These are phyloP conservation scores for Chrysochromulina parva DNA, from an alignment of 78 protist species.

Conservation along the genomic window DNA sequence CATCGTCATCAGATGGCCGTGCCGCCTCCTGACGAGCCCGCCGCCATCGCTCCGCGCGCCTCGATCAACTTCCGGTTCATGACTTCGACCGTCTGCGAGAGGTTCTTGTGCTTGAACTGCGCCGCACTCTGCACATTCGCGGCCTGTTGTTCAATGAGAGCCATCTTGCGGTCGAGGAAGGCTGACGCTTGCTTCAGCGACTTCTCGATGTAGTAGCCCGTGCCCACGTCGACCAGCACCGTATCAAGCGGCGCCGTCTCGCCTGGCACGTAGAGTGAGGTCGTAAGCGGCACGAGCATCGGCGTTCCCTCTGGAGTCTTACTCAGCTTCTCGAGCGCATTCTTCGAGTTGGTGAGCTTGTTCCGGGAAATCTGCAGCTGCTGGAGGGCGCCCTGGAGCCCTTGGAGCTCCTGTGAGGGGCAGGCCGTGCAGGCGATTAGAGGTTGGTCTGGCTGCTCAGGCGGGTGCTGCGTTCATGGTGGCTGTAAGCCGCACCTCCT, in stretches of 20 bases:
- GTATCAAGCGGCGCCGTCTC: not conserved
- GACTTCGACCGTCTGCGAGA: not conserved
- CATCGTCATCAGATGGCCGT: no score
- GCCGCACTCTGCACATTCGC: not conserved
- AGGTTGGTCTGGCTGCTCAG: no score
- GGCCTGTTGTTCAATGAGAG: not conserved
- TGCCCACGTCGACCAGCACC: constrained; percentile 22
- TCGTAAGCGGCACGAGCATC: constrained; percentile 37
- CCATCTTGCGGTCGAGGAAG: not conserved
- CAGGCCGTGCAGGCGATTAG: no score
- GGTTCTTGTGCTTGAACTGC: not conserved
- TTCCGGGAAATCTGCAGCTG: not conserved
- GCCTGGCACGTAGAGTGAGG: constrained; percentile 23
- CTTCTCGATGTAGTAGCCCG: constrained; percentile 32
- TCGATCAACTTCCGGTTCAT: no score
- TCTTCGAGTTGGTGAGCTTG: not conserved
- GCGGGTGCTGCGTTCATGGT: not conserved
- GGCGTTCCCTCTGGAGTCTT: not conserved
- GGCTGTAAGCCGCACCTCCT: not conserved
- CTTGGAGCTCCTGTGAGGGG: not conserved
- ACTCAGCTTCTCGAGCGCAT: not conserved
- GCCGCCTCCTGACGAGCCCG: no score
- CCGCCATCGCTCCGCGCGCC: no score
- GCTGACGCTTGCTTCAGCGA: not conserved
- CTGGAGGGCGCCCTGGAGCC: not conserved